Evolutionary conservation across 1,139 yeast genomes (phyloP), one percentile per base, ranked within the genome.

Genomic region (Petasospora fabianii): DNA sequence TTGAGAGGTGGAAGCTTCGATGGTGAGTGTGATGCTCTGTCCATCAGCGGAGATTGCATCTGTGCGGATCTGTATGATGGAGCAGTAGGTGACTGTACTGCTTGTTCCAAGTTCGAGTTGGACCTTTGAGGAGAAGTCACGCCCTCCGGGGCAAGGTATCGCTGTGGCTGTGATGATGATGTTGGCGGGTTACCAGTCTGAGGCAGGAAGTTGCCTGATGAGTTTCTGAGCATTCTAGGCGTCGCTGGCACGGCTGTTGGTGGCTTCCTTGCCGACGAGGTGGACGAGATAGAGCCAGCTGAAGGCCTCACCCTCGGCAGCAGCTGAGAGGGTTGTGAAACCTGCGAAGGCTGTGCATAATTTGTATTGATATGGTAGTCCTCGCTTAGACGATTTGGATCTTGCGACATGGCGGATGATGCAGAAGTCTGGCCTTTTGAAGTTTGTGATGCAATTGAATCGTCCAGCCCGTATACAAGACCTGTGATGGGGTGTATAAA

Each of bases 161-260:
- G 30, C 19, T 33, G 38, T 9, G 26, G 32, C 4, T 33, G 24
- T 18, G 24, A 32, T 14, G 34, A 27, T 7, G 40, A 13, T 12
- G 26, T 22, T 22, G 38, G 39, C 8, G 37, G 27, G 22, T 16
- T 24, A 17, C 38, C 34, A 21, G 31, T 29, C 24, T 32, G 51
- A 31, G 59, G 62, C 42, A 64, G 33, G 66, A 60, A 28, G 70
- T 68, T 47, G 70, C 72, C 56, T 32, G 54, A 53, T 14, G 54
- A 55, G 50, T 75, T 77, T 46, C 87, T 69, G 51, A 83, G 65
- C 92, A 83, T 83, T 52, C 90, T 65, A n/a, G 88, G 84, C 1
- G 90, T 81, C 3, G 90, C 90, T 2, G 87, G 88, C 2, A 73
- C 77, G 6, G 68, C 69, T 11, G 56, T 47, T 3, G 58, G 47